Evolutionary conservation across 2,329 filamentous ascomycete genomes (phyloP).

Genomic region (Thelonectria discophora): DNA sequence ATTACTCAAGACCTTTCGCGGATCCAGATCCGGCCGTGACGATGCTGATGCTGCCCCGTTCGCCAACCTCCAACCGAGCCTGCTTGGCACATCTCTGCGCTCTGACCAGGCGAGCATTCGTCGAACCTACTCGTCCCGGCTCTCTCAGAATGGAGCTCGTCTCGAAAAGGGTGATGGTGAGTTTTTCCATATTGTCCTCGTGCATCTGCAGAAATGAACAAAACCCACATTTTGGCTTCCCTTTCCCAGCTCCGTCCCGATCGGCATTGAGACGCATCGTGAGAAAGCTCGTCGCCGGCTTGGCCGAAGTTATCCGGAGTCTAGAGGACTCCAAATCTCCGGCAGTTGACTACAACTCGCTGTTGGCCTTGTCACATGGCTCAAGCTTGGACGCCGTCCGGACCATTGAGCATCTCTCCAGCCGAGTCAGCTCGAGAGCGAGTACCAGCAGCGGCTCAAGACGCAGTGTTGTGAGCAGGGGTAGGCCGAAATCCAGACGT

Average conservation of each 20-base stretch:
- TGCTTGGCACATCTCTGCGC: slow-evolving; percentile 49
- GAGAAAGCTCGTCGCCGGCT: slow-evolving; percentile 53
- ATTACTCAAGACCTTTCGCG: slow-evolving; percentile 50
- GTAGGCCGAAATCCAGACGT: slow-evolving; percentile 27
- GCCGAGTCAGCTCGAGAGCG: slow-evolving; percentile 39
- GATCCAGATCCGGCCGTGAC: slow-evolving; percentile 2
- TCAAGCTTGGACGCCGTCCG: slow-evolving; percentile 59
- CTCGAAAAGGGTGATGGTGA: slow-evolving; percentile 60
- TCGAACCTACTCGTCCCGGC: slow-evolving; percentile 52
- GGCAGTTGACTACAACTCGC: slow-evolving; percentile 55
- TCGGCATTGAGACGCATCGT: slow-evolving; percentile 54
- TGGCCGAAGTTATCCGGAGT: slow-evolving; percentile 51
- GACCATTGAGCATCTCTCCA: slow-evolving; percentile 58
- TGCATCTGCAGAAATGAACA: slow-evolving; percentile 12
- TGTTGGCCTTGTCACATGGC: slow-evolving; percentile 57
- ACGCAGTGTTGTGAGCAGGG: slow-evolving; percentile 32
- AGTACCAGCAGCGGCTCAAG: slow-evolving; percentile 28
- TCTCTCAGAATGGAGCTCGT: slow-evolving; percentile 52
- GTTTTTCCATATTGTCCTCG: slow-evolving; percentile 30
- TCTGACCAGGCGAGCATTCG: slow-evolving; percentile 53
- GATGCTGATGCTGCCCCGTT: slow-evolving; percentile 30
- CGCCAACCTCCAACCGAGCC: slow-evolving; percentile 36
- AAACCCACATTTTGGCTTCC: slow-evolving; percentile 11
- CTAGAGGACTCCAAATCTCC: slow-evolving; percentile 43
- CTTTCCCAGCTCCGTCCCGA: slow-evolving; percentile 48